Evolutionary conservation across 2,329 filamentous ascomycete genomes (phyloP).

Genomic region (Penicillium sp.): DNA sequence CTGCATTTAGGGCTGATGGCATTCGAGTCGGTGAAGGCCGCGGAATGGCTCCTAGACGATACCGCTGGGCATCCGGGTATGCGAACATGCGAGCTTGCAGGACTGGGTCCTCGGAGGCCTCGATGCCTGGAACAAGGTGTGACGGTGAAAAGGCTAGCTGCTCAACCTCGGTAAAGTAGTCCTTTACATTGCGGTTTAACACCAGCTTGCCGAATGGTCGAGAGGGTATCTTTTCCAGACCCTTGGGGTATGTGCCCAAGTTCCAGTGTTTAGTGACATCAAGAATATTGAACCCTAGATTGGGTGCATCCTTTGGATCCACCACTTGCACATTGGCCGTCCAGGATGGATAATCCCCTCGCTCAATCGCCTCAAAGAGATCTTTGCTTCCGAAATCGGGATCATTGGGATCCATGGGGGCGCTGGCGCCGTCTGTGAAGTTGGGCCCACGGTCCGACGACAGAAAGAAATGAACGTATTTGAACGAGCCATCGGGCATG

Average conservation of each 20-base stretch:
- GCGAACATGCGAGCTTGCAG: not conserved
- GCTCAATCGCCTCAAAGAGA: not conserved
- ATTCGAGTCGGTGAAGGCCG: not conserved
- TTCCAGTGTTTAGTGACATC: slow-evolving; percentile 1
- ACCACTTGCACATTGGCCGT: not conserved
- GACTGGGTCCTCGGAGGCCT: not conserved
- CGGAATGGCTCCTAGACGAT: not conserved
- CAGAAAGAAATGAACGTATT: not conserved
- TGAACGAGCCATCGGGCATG: not conserved
- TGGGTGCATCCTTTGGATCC: not conserved
- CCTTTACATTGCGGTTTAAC: not conserved
- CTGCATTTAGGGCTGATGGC: not conserved
- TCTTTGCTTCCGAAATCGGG: not conserved
- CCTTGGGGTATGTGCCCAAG: not conserved
- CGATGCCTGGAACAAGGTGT: not conserved
- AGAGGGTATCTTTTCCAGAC: not conserved
- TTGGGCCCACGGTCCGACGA: not conserved
- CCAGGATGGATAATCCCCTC: not conserved
- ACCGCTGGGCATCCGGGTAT: not conserved
- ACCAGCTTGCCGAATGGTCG: not conserved
- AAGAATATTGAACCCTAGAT: not conserved
- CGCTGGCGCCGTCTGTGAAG: not conserved
- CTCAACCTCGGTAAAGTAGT: not conserved
- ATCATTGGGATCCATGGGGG: not conserved
- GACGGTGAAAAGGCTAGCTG: not conserved